Percentiles rank a stretch among this genome's conserved stretches.
These are phyloP conservation scores for Sphagnurus paluster DNA, from an alignment of 1,284 basidiomycete species.

Conservation along the genomic window DNA sequence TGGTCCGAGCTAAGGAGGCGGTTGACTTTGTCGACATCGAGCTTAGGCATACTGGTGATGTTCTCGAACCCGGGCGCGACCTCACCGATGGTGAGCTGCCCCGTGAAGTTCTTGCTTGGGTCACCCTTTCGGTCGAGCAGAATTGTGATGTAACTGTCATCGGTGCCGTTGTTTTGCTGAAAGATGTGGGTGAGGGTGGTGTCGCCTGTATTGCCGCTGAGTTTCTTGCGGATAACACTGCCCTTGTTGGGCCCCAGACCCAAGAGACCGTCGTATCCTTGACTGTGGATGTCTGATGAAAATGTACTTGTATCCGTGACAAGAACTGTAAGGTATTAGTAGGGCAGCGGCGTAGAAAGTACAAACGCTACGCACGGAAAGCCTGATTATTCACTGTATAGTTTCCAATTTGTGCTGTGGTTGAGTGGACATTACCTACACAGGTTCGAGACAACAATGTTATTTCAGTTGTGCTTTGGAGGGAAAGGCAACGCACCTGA, in stretches of 20 bases:
- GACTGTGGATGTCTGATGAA: conserved; percentile 55
- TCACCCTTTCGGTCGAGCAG: conserved; percentile 63
- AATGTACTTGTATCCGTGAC: conserved; percentile 68
- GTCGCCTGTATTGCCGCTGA: conserved; percentile 51
- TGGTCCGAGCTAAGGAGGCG: conserved; percentile 58
- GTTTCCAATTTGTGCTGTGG: conserved; percentile 54
- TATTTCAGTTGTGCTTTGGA: background rate
- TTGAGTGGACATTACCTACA: conserved; percentile 59
- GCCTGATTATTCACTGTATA: conserved; percentile 66
- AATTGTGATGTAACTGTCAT: conserved; percentile 67
- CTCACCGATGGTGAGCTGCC: conserved; percentile 63
- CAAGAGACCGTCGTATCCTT: conserved; percentile 70
- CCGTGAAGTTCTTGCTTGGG: conserved; percentile 47
- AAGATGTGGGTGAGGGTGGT: conserved; percentile 63
- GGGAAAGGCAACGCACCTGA: conserved; percentile 39
- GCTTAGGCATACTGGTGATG: conserved; percentile 60
- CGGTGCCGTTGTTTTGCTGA: conserved; percentile 49
- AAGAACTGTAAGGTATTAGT: conserved; percentile 45
- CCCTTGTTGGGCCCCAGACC: conserved; percentile 76
- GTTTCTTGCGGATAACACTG: conserved; percentile 59
- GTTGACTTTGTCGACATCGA: conserved; percentile 66
- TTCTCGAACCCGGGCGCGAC: conserved; percentile 58
- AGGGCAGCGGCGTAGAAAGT: background rate
- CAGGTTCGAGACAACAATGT: background rate
- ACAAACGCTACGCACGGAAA: conserved; percentile 54